Conservation (phyloP, 2,329 filamentous ascomycete species). For the Claviceps sorghi region DNA sequence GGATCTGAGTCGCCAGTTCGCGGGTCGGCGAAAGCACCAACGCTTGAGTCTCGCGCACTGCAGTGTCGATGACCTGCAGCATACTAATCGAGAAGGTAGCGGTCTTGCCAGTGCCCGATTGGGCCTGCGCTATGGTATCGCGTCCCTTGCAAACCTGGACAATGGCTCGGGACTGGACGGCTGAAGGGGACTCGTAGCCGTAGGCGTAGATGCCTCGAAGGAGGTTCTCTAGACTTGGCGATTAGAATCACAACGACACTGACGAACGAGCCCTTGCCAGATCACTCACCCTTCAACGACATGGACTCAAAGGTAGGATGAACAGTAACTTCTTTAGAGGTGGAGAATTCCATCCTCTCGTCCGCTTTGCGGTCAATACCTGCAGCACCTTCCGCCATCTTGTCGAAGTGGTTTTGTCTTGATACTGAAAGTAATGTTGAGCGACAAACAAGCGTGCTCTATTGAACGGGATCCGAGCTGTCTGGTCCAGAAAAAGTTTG, state of each 20-base stretch:
- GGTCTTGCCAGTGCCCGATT: constrained; percentile 94
- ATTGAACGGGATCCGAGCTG: background rate
- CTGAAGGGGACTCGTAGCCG: constrained; percentile 94
- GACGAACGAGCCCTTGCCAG: background rate
- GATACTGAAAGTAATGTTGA: background rate
- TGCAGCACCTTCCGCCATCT: constrained; percentile 69
- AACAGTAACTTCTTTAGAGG: constrained; percentile 93
- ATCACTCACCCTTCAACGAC: constrained; percentile 63
- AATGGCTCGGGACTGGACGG: constrained; percentile 93
- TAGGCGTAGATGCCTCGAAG: constrained; percentile 97
- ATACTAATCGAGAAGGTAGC: constrained; percentile 94
- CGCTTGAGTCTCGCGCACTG: constrained; percentile 82
- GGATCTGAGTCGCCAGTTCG: constrained; percentile 94
- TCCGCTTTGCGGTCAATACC: constrained; percentile 82
- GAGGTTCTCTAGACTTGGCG: constrained; percentile 53
- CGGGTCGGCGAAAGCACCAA: constrained; percentile 91
- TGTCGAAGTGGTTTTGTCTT: constrained; percentile 17
- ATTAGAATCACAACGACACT: background rate
- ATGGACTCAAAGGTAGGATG: constrained; percentile 90
- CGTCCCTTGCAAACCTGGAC: constrained; percentile 98
- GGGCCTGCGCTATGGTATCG: constrained; percentile 95
- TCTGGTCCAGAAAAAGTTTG: constrained; percentile 14
- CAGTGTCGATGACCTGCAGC: constrained; percentile 89
- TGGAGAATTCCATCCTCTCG: constrained; percentile 95
- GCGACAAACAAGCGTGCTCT: background rate